Evolutionary conservation across 2,329 filamentous ascomycete genomes (phyloP), one percentile per base, ranked within the genome.

Genomic region (Tolypocladium amazonense): DNA sequence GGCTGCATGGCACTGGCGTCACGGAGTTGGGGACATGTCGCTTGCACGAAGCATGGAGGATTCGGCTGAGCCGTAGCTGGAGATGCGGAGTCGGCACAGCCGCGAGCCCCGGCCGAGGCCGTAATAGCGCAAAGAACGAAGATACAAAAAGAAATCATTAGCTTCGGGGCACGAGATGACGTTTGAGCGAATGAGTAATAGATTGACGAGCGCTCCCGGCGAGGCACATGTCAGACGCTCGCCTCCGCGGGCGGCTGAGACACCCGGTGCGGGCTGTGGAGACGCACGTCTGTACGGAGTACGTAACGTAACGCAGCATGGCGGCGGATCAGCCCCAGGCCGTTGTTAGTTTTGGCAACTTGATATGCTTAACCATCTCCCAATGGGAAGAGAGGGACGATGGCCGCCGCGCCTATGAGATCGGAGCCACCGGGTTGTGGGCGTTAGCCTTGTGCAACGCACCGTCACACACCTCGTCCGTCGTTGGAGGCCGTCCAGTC

Each of bases 1-100:
- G 69, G 68, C 69, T 70, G 71, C 72, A 74, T 75, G 69, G 70
- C 69, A 73, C 71, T 68, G 73, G 73, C 73, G 73, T 75, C 72
- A 73, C 68, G 73, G 73, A 73, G 73, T 75, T 75, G 71, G 71
- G 71, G 67, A 60, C n/a, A 56, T 54, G 43, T 57, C 37, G 58
- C 57, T 61, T 55, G 56, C 23, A 56, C 54, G 45, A 45, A 57
- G 23, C 33, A 55, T 37, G 27, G 38, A 58, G 53, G 30, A 59
- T 27, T 33, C 50, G 50, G 50, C 30, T 27, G 27, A 53, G 50
- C 50, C 27, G 50, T 35, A 33, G 50, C 33, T 53, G 30, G 50
- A 33, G 50, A 53, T 53, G 50, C 50, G 33, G 27, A 53, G 30
- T 20, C 50, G 50, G 50, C 27, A 20, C 18, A 53, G 50, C 50